Evolutionary conservation across 2,329 filamentous ascomycete species (phyloP).

Genomic region (Teratosphaeria nubilosa): DNA sequence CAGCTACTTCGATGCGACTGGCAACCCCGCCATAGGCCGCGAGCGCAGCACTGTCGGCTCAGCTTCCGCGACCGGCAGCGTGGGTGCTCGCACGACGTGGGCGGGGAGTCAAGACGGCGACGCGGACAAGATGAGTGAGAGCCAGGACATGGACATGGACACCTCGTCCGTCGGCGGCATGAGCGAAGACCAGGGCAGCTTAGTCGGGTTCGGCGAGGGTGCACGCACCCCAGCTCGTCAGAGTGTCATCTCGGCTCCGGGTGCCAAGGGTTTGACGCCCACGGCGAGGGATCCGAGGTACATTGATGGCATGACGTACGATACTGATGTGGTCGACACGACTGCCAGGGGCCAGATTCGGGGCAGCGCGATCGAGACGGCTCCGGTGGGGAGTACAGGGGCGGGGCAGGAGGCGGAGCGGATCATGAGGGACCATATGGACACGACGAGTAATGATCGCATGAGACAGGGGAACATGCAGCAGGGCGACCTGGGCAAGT

Average conservation of each 20-base stretch:
- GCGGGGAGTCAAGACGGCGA: constrained; percentile 51
- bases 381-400: constrained; percentile 20
- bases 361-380: constrained; percentile 10
- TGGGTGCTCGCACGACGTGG: constrained; percentile 59
- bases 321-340: constrained; percentile 32
- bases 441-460: constrained; percentile 28
- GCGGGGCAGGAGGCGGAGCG: constrained; percentile 50
- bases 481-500: constrained; percentile 42
- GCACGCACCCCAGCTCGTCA: constrained; percentile 48
- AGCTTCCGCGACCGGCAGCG: constrained; percentile 75
- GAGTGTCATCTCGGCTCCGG: constrained; percentile 68
- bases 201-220: constrained; percentile 89
- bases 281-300: constrained; percentile 28
- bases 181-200: constrained; percentile 70
- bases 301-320: constrained; percentile 38
- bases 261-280: constrained; percentile 21
- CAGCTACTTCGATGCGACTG: constrained; percentile 73
- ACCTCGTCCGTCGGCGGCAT: constrained; percentile 66
- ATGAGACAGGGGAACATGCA: constrained; percentile 32
- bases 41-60: constrained; percentile 84
- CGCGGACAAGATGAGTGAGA: constrained; percentile 62
- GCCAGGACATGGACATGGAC: constrained; percentile 31
- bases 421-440: constrained; percentile 52
- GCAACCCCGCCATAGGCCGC: constrained; percentile 53
- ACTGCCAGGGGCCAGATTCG: constrained; percentile 5